These are phyloP conservation scores for Hanseniaspora taiwanica DNA, from an alignment of 805 yeast genomes.

Conservation along the genomic window DNA sequence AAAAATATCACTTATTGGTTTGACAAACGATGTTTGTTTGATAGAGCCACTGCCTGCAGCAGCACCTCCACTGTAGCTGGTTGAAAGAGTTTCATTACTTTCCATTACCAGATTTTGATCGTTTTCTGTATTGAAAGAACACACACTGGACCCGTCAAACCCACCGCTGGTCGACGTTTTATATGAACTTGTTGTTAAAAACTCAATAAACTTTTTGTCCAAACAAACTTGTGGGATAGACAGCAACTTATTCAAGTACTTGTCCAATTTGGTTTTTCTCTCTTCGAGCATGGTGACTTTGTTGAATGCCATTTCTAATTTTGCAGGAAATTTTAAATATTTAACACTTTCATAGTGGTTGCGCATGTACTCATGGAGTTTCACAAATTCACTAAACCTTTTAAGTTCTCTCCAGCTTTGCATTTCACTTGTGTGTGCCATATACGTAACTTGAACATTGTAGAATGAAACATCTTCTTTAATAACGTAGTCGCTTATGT, in stretches of 20 bases:
- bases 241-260: slow-evolving; percentile 45
- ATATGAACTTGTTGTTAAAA: slow-evolving; percentile 37
- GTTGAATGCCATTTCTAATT: slow-evolving; percentile 52
- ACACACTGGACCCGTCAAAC: slow-evolving; percentile 8
- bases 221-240: slow-evolving; percentile 58
- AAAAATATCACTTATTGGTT: slow-evolving; percentile 69
- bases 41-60: neutral
- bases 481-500: slow-evolving; percentile 36
- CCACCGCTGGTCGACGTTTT: slow-evolving; percentile 1
- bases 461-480: slow-evolving; percentile 52
- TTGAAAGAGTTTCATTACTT: slow-evolving; percentile 6
- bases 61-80: slow-evolving; percentile 6
- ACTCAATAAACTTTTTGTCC: slow-evolving; percentile 57
- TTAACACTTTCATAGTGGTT: slow-evolving; percentile 35
- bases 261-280: slow-evolving; percentile 47
- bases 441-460: slow-evolving; percentile 61
- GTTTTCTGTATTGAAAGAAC: slow-evolving; percentile 11
- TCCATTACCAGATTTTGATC: slow-evolving; percentile 4
- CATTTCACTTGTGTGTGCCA: slow-evolving; percentile 30
- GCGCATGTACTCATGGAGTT: slow-evolving; percentile 52
- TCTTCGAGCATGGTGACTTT: slow-evolving; percentile 48
- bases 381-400: slow-evolving; percentile 72
- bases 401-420: slow-evolving; percentile 90
- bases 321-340: slow-evolving; percentile 37
- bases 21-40: slow-evolving; percentile 41